phyloP scores from a whole-genome alignment of 441 rosid genomes.

The Croton laevigatus region DNA sequence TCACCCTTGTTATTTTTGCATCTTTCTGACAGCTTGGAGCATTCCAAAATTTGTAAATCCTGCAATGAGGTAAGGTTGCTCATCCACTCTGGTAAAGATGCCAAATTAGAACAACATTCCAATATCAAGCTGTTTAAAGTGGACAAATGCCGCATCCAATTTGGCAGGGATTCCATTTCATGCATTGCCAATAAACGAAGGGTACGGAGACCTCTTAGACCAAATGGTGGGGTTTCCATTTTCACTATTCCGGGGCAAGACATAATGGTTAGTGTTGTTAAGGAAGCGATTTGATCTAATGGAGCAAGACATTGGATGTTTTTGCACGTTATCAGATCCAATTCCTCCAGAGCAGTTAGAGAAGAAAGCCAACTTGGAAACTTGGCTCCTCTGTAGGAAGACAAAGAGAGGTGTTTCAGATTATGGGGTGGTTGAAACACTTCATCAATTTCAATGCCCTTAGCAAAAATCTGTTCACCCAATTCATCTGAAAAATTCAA shows the following conservation, averaged over 20 bases:
- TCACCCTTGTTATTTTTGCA: too few relatives aligned
- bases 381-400: neutral
- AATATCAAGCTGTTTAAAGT: too few relatives aligned
- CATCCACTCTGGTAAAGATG: too few relatives aligned
- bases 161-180: too few relatives aligned
- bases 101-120: too few relatives aligned
- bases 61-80: too few relatives aligned
- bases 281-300: constrained; percentile 5
- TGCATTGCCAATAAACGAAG: too few relatives aligned
- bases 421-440: constrained; percentile 7
- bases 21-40: too few relatives aligned
- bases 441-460: neutral
- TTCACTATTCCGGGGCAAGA: neutral
- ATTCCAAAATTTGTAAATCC: too few relatives aligned
- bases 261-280: neutral
- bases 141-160: too few relatives aligned
- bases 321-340: neutral
- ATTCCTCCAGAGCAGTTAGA: constrained; percentile 8
- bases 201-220: too few relatives aligned
- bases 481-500: constrained; percentile 3
- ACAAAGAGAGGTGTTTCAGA: neutral
- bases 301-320: neutral
- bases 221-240: too few relatives aligned
- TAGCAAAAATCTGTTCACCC: neutral
- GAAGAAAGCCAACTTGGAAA: constrained; percentile 21